Base-by-base conservation (phyloP, 495 filamentous ascomycete genomes). In the Trichoderma gamsii region DNA sequence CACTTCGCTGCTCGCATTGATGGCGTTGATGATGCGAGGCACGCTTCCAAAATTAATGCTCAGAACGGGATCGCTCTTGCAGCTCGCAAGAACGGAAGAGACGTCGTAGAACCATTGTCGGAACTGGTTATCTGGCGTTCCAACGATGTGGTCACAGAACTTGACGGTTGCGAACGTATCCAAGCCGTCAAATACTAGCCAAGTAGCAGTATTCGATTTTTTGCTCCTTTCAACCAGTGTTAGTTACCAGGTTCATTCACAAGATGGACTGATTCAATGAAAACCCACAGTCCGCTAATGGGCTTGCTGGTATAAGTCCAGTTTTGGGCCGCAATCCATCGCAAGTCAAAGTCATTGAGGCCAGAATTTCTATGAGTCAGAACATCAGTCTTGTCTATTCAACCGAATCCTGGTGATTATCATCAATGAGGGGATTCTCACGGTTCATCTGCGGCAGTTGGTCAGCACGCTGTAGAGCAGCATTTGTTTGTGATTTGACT, bases 51-150 rank as follows among this genome's bases (percentile, higher is more conserved):
- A 61, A 21, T 61, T 61, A 23, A 61, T 61, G 56, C 56, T 61
- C 4, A 61, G 56, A 27, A 61, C 56, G 16, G 56, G 56, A 61
- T 61, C 56, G 56, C 25, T 9, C 25, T 61, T 61, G 77, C 86
- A 90, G 2, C 70, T 71, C 5, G 66, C 70, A 21, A 89, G 67
- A 13, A 82, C 76, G 25, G 79, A 71, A 3, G 87, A 85, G 6
- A 90, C 79, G 59, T 91, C 83, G 70, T 90, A 90, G 18, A 81
- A 80, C 71, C 87, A 91, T 70, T 90, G 88, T 9, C 88, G 84
- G 70, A 90, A 91, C 74, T 91, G 88, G 70, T 90, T 91, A 71
- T 89, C 82, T 0, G 88, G 89, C 1, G 81, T 80, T 4, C 83
- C 89, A 18, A 91, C 80, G 61, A 78, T 71, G 43, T 86, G 74